A percentile compares a stretch with the other conserved stretches of the same genome.
Conservation (phyloP, 1,139 yeast genomes). For the Schwanniomyces etchellsii region DNA sequence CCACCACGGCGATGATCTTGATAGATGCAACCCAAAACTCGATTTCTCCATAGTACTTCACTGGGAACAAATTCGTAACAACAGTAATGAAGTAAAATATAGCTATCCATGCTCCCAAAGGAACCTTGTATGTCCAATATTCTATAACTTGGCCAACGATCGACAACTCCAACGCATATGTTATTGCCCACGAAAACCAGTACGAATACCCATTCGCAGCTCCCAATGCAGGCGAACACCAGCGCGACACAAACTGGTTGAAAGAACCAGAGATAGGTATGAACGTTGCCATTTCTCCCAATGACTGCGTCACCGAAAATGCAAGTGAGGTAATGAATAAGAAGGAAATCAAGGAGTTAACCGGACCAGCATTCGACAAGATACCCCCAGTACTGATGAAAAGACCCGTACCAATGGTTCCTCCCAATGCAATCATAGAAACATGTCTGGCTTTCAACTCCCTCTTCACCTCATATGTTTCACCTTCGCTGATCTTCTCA, state of each 20-base stretch:
- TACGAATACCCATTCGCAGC: conserved; percentile 81
- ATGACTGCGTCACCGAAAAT: conserved; percentile 59
- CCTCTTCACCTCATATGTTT: conserved; percentile 25
- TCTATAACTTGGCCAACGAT: conserved; percentile 23
- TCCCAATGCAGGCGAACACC: conserved; percentile 66
- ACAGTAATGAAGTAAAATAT: conserved; percentile 20
- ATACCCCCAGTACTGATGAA: conserved; percentile 51
- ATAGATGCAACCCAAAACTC: conserved; percentile 26
- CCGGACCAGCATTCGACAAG: conserved; percentile 64
- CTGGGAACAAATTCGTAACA: conserved; percentile 17
- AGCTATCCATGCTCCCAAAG: conserved; percentile 54
- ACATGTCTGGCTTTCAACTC: conserved; percentile 55
- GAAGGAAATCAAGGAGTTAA: conserved; percentile 59
- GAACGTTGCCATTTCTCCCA: conserved; percentile 74
- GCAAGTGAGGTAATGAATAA: conserved; percentile 62
- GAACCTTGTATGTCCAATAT: conserved; percentile 34
- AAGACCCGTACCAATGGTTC: conserved; percentile 63
- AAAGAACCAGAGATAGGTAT: conserved; percentile 67
- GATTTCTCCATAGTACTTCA: conserved; percentile 27
- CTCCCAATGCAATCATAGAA: conserved; percentile 63
- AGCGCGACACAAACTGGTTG: conserved; percentile 49
- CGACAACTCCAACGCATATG: conserved; percentile 77
- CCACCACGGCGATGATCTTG: conserved; percentile 21
- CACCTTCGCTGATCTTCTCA: neutral
- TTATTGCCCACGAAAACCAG: conserved; percentile 85